phyloP scores from a whole-genome alignment of 495 filamentous ascomycete genomes.

The Penicillium paxilli region DNA sequence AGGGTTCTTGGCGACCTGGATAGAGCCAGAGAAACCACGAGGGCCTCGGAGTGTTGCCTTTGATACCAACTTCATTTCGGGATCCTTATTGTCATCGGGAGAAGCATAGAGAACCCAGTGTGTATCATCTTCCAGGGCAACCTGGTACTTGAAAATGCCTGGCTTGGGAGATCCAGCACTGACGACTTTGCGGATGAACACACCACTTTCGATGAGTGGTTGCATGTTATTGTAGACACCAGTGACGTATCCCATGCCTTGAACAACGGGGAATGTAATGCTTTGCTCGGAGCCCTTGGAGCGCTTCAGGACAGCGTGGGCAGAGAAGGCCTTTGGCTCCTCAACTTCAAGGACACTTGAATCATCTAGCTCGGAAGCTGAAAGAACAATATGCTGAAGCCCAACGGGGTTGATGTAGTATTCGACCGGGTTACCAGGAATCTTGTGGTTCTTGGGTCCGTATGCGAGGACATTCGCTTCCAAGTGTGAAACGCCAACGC shows the following conservation, averaged over 20 bases:
- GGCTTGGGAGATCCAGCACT: constrained; percentile 52
- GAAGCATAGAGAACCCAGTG: constrained; percentile 81
- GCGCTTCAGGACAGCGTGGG: constrained; percentile 64
- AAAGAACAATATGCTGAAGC: constrained; percentile 76
- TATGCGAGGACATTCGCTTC: constrained; percentile 64
- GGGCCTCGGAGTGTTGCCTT: constrained; percentile 51
- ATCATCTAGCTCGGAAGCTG: constrained; percentile 67
- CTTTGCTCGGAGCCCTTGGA: constrained; percentile 49
- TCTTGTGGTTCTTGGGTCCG: constrained; percentile 47
- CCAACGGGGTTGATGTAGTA: constrained; percentile 85
- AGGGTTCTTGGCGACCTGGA: constrained; percentile 80
- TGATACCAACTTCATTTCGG: constrained; percentile 48
- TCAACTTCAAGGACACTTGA: constrained; percentile 64
- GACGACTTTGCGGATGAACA: constrained; percentile 70
- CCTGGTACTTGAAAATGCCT: constrained; percentile 76
- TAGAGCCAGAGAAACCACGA: constrained; percentile 60
- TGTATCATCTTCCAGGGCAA: constrained; percentile 68
- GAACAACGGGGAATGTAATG: constrained; percentile 79
- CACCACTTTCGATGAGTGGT: constrained; percentile 70
- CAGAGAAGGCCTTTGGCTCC: constrained; percentile 66
- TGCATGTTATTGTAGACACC: constrained; percentile 69
- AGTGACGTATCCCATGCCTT: constrained; percentile 88
- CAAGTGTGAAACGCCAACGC: constrained; percentile 72
- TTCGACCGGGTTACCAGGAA: constrained; percentile 57
- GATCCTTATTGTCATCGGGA: constrained; percentile 47